Percentiles rank a stretch among this genome's conserved stretches.
Conservation (phyloP, 1,284 basidiomycete species). For the Fistulina hepatica region DNA sequence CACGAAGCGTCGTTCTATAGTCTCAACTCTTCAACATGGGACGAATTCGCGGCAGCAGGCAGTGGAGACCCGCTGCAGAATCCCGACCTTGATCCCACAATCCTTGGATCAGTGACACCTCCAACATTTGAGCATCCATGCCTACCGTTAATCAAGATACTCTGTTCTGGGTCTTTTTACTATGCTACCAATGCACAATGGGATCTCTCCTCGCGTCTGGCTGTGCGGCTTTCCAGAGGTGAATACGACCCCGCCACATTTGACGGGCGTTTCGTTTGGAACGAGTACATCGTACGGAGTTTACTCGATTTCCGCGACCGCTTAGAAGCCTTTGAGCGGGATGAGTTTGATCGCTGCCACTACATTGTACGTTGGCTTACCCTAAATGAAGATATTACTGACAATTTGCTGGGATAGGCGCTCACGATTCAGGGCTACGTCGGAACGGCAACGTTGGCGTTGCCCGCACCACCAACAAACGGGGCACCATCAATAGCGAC, state of each 20-base stretch:
- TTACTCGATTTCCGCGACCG: slow-evolving; percentile 73
- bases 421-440: slow-evolving; percentile 91
- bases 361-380: slow-evolving; percentile 55
- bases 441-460: slow-evolving; percentile 58
- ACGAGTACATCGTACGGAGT: slow-evolving; percentile 72
- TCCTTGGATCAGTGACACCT: slow-evolving; percentile 41
- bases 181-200: slow-evolving; percentile 75
- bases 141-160: slow-evolving; percentile 79
- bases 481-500: slow-evolving; percentile 57
- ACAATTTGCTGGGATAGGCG: slow-evolving; percentile 35
- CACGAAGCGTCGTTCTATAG: slow-evolving; percentile 73
- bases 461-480: slow-evolving; percentile 63
- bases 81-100: slow-evolving; percentile 25
- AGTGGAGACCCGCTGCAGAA: not conserved
- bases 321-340: slow-evolving; percentile 55
- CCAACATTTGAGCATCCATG: slow-evolving; percentile 84
- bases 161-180: slow-evolving; percentile 91
- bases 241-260: slow-evolving; percentile 49
- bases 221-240: slow-evolving; percentile 51
- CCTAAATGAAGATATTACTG: slow-evolving; percentile 18
- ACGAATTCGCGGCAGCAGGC: slow-evolving; percentile 48
- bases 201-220: slow-evolving; percentile 80
- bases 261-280: slow-evolving; percentile 84
- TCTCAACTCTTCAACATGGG: slow-evolving; percentile 60
- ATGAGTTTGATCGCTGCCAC: slow-evolving; percentile 65